Evolutionary conservation across 2,329 filamentous ascomycete species (phyloP), one percentile per base, ranked within the genome.

Genomic region (Sphaerulina musiva): DNA sequence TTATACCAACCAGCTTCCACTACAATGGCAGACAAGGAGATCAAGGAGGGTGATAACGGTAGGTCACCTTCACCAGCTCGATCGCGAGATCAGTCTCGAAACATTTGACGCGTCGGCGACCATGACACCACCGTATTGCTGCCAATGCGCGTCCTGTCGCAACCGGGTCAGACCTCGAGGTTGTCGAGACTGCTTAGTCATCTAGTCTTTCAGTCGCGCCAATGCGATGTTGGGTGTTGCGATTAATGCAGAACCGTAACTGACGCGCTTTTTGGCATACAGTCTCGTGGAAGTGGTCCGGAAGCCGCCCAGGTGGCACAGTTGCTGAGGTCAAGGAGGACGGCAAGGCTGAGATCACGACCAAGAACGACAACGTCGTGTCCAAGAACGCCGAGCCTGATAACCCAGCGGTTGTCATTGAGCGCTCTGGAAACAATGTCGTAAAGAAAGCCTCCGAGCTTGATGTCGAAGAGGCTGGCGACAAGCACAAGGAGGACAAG

Each of bases 201-300:
- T 50, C 53, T 26, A n/a, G 20, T 52, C 46, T 48, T 44, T 42
- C 39, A 20, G 38, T 36, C 53, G 50, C 50, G 45, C 38, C 49
- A n/a, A 42, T 42, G 43, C 10, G 47, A 26, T 44, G 38, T 23
- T 23, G 43, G 26, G 38, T 23, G 34, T 26, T 42, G 20, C 8
- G 3, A 11, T 38, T 2, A 11, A 38, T n/a, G 8, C 34, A 38
- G 39, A 48, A 46, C 29, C n/a, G 10, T n/a, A 6, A 55, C 53
- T 57, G 51, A 57, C 34, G n/a, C 45, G 50, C 42, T 20, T 34
- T 56, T 12, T 47, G 17, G 14, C 55, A 36, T 50, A 48, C 63
- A 85, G 83, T 85, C 63, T 81, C 80, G 55, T 85, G 82, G 82
- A 75, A 77, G 66, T 84, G 80, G 80, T 74, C 75, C 54, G 73